Base-by-base conservation (phyloP, 2,329 filamentous ascomycete species). In the Cladosporium sp. region DNA sequence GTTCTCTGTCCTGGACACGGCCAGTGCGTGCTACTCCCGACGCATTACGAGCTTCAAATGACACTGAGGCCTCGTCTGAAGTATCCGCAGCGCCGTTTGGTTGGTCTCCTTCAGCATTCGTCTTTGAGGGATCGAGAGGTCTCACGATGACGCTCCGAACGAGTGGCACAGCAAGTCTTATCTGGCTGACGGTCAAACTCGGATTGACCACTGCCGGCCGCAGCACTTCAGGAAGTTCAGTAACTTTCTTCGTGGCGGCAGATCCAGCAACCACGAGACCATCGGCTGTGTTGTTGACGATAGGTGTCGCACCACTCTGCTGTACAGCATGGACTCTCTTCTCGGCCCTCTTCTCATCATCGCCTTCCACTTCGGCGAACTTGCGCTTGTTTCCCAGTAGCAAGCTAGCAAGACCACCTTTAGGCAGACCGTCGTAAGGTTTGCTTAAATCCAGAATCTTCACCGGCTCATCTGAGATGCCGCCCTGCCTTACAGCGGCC, bases 311-410 rank as follows among this genome's bases (percentile, higher is more conserved):
- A 0, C 92, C 92, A 41, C 70, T 68, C 63, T 87, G 87, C 59
- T 86, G 85, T 18, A 86, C 82, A 26, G 83, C 77, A 12, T 85
- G 81, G 38, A 90, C 80, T 64, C 87, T 82, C 75, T 89, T 89
- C 74, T 84, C 86, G 7, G 84, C 78, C 49, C 83, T 80, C 49
- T 81, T 83, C 21, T 95, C 92, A 18, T 95, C 92, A 44, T 93
- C 92, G 1, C 86, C 88, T 66, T 96, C 92, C 4, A 90, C 79
- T 6, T 86, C 85, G 18, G 88, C 86, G 58, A 90, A 88, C 74
- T 95, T 97, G 30, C 95, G 86, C 80, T 98, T 99, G 76, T 97
- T 99, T 0, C 95, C 95, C 24, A 98, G 85, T 1, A 99, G 81
- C 81, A 99, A 87, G 2, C 92, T 86, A 1, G 92, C 88, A 21